Evolutionary conservation across 2,329 filamentous ascomycete genomes (phyloP).

Genomic region (Cylindrodendrum hubeiense): DNA sequence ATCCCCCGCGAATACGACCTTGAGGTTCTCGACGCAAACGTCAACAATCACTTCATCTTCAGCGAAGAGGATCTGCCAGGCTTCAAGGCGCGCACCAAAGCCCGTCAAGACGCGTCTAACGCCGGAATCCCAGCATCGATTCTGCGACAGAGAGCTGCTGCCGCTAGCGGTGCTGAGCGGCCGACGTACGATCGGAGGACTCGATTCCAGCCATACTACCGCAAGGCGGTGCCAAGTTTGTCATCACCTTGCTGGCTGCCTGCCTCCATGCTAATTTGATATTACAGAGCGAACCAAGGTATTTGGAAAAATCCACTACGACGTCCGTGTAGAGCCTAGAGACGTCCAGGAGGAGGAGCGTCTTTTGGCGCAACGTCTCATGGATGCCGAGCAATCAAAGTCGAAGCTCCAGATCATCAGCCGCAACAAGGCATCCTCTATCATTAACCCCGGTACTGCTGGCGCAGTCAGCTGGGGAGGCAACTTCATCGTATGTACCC

Average conservation of each 20-base stretch:
- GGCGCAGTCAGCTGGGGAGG: constrained; percentile 54
- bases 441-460: constrained; percentile 67
- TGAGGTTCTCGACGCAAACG: constrained; percentile 71
- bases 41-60: constrained; percentile 91
- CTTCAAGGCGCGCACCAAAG: constrained; percentile 61
- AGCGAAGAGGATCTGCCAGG: constrained; percentile 89
- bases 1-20: constrained; percentile 93
- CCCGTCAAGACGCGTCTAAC: constrained; percentile 66
- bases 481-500: constrained; percentile 69
- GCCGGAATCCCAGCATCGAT: constrained; percentile 71
- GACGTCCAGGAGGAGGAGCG: constrained; percentile 77
- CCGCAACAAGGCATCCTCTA: constrained; percentile 61
- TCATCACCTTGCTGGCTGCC: constrained; percentile 31
- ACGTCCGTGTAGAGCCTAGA: constrained; percentile 80
- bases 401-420: constrained; percentile 64
- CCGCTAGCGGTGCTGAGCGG: constrained; percentile 56
- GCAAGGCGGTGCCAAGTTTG: constrained; percentile 82
- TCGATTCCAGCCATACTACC: constrained; percentile 70
- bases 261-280: constrained; percentile 34
- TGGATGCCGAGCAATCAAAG: constrained; percentile 63
- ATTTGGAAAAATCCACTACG: constrained; percentile 78
- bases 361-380: constrained; percentile 70
- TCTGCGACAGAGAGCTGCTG: constrained; percentile 54
- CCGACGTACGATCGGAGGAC: constrained; percentile 59
- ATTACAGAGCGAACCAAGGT: constrained; percentile 82